These are phyloP conservation scores for Leccinum fuscescens DNA, from an alignment of 1,284 basidiomycete genomes.

Conservation along the genomic window DNA sequence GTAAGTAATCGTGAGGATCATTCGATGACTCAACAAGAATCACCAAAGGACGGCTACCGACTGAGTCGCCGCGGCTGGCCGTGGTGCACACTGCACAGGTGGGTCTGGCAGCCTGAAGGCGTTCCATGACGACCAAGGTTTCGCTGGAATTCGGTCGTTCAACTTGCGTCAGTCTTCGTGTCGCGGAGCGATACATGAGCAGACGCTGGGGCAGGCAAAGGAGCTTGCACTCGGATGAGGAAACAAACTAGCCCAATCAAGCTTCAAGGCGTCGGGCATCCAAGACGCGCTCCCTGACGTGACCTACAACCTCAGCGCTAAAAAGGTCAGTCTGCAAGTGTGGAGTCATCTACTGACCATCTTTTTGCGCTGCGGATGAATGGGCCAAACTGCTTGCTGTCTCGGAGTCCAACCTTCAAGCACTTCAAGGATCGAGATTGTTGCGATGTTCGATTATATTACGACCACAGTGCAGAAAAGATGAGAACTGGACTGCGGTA, in stretches of 20 bases:
- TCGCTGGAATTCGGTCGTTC: neutral
- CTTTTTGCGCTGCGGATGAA: neutral
- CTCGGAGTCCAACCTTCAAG: neutral
- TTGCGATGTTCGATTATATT: slow-evolving; percentile 8
- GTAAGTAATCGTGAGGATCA: neutral
- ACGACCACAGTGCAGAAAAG: neutral
- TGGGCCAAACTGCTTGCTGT: neutral
- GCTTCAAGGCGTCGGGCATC: neutral
- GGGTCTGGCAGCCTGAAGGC: neutral
- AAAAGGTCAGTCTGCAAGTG: neutral
- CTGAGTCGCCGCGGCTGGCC: neutral
- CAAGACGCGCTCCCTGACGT: neutral
- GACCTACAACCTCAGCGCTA: neutral
- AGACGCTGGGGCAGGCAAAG: neutral
- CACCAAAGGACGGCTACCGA: neutral
- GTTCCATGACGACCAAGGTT: neutral
- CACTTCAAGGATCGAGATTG: neutral
- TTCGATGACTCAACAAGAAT: neutral
- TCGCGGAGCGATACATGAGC: neutral
- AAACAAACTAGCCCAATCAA: neutral
- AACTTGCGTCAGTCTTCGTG: neutral
- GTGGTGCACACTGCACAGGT: neutral
- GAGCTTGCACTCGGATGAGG: neutral
- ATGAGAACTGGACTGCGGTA: neutral
- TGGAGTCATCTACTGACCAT: neutral